These are phyloP conservation scores for Helotiales sp. DNA, from an alignment of 2,329 filamentous ascomycete species.

Conservation along the genomic window DNA sequence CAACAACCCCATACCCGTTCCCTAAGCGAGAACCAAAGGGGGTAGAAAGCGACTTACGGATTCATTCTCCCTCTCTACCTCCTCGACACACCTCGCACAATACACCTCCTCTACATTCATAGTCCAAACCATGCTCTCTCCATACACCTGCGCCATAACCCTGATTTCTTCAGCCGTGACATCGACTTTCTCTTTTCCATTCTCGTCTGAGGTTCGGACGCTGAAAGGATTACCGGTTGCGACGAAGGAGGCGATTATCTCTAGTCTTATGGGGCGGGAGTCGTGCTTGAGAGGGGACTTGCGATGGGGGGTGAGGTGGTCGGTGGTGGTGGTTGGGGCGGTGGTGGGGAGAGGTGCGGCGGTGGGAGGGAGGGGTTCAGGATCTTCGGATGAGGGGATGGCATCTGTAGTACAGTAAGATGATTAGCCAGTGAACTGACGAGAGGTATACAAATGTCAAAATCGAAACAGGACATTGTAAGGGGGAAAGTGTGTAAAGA, in stretches of 20 bases:
- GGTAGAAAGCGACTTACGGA: not conserved
- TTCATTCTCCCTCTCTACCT: not conserved
- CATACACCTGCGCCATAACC: not conserved
- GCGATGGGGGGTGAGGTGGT: not conserved
- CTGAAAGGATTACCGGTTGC: not conserved
- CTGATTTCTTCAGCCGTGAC: not conserved
- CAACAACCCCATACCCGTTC: not conserved
- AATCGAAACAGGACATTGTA: too few species aligned
- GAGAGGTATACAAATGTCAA: not conserved
- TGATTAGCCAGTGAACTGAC: not conserved
- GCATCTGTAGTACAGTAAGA: not conserved
- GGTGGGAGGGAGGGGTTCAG: not conserved
- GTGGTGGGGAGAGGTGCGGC: not conserved
- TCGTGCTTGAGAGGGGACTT: not conserved
- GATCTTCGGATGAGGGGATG: not conserved
- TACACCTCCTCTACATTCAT: not conserved
- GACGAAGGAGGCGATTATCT: not conserved
- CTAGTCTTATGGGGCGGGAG: not conserved
- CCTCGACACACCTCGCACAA: not conserved
- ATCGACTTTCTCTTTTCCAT: not conserved
- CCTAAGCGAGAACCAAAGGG: not conserved
- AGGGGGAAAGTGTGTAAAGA: not conserved
- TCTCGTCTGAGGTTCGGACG: not conserved
- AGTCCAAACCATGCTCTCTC: not conserved
- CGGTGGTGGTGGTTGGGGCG: not conserved